These are phyloP conservation scores for Echinosophora koreensis DNA, from an alignment of 306 rosid species.

Conservation along the genomic window DNA sequence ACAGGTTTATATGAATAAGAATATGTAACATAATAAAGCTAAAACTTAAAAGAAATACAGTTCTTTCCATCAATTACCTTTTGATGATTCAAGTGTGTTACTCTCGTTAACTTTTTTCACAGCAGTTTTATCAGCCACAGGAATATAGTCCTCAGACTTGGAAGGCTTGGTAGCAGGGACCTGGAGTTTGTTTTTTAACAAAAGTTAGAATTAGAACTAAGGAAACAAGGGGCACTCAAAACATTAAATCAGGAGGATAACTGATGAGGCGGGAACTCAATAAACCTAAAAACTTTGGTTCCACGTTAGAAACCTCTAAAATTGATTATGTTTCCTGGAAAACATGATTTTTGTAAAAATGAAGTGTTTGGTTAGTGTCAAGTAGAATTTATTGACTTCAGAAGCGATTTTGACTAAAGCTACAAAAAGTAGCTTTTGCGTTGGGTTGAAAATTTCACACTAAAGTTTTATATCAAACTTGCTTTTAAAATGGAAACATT, in stretches of 20 bases:
- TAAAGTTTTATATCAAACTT: no score
- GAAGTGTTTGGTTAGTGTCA: no score
- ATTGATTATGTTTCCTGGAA: no score
- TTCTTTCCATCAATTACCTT: constrained; percentile 52
- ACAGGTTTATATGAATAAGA: neutral
- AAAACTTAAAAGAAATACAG: neutral
- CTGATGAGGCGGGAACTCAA: constrained; percentile 18
- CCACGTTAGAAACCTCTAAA: no score
- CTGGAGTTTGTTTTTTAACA: constrained; percentile 56
- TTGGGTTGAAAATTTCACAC: no score
- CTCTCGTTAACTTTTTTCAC: constrained; percentile 40
- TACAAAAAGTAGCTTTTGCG: no score
- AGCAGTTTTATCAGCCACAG: constrained; percentile 48
- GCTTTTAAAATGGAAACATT: no score
- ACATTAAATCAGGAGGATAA: neutral
- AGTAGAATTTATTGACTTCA: no score
- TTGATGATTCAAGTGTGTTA: constrained; percentile 43
- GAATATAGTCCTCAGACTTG: constrained; percentile 42
- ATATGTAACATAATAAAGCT: neutral
- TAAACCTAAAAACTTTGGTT: constrained; percentile 13
- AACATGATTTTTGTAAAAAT: no score
- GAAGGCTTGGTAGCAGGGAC: constrained; percentile 40
- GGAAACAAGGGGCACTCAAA: neutral
- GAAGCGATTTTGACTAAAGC: no score
- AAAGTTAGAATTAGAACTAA: constrained; percentile 36